Conservation (phyloP, 208 protist species). For the Porcisia deanei region DNA sequence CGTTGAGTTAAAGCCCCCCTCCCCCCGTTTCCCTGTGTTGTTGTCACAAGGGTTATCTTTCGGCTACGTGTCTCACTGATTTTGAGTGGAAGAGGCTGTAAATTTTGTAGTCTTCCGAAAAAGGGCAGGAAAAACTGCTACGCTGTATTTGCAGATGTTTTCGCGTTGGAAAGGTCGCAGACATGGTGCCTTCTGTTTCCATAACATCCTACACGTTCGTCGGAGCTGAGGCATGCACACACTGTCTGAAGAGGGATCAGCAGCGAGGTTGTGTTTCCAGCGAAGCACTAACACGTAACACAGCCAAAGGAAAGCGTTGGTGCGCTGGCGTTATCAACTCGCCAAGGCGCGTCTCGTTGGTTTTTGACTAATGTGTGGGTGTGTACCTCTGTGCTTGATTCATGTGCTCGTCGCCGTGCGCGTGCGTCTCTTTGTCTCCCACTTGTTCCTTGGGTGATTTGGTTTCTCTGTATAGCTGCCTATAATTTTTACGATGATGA, state of each 20-base stretch:
- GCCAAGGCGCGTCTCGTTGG: neutral
- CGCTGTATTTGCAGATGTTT: no score
- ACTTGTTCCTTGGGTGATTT: no score
- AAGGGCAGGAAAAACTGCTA: no score
- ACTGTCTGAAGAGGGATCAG: neutral
- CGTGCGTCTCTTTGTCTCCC: neutral
- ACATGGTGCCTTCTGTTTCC: no score
- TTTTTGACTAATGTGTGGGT: neutral
- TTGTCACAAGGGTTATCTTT: neutral
- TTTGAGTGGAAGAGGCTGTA: no score
- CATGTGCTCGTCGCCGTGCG: neutral
- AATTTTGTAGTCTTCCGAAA: no score
- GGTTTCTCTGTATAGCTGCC: no score
- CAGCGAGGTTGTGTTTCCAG: neutral
- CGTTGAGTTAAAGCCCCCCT: no score
- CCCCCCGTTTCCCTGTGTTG: neutral
- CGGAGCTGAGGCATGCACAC: neutral
- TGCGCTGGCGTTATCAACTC: neutral
- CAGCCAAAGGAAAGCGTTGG: neutral
- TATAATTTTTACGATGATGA: no score
- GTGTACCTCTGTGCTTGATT: neutral
- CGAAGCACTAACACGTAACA: neutral
- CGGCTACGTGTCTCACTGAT: no score
- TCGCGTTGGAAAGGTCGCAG: no score
- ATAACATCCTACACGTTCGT: neutral